Base-by-base conservation (phyloP, 352 stramenopile genomes). In the Globisporangium nagaii region DNA sequence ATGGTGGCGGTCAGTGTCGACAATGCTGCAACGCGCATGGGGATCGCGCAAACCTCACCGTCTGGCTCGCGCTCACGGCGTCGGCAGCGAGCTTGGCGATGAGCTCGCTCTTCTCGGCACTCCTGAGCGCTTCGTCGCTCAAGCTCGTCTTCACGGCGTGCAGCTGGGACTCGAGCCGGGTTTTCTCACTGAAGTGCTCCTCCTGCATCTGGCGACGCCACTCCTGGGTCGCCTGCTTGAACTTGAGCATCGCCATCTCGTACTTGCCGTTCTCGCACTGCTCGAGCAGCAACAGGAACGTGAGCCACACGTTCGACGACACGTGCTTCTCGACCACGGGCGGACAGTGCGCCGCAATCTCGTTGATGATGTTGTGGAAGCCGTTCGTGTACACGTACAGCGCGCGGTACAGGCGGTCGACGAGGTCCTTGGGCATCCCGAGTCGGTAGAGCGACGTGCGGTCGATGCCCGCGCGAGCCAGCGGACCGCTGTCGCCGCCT, bases 171-270 rank as follows among this genome's bases (percentile, higher is more conserved):
- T 75, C 56, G 3, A 90, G 62, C 0, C 61, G 39, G 1, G 48
- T 8, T 28, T 74, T 81, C 28, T 90, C 68, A 4, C 49, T 63
- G 17, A 56, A 39, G 24, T 85, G 80, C 5, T 66, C 68, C 11
- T 84, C 59, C 13, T 84, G 69, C 55, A 76, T 76, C 22, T 83
- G 71, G 15, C 69, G 66, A 2, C 78, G 74, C 53, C 78, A 77
- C 13, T 71, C 62, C 5, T 85, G 60, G 0, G 79, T 83, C 12
- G 76, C 78, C 42, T 90, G 75, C 40, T 90, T 90, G 57, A 90
- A 88, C 54, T 90, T 90, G 53, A 88, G 73, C 79, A 93, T 89
- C 15, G 83, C 78, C 79, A 93, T 90, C 42, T 93, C 80, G 63
- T 93, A 93, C 34, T 86, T 88, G 24, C 75, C 77, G 34, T 86